phyloP scores from a whole-genome alignment of 1,139 yeast genomes.

The Pneumocystis carinii region DNA sequence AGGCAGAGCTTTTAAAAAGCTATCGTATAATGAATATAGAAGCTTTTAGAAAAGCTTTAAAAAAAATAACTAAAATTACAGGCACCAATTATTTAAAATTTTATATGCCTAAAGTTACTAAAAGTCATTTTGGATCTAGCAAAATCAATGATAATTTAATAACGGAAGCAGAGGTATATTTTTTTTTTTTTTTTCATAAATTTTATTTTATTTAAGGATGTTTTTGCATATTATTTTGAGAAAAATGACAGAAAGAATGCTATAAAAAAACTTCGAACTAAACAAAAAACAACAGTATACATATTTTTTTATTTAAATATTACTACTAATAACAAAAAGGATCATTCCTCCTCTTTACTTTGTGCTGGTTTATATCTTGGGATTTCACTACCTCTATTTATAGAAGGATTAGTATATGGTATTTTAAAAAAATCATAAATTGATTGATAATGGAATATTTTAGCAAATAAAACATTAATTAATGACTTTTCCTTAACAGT shows the following conservation, averaged over 20 bases:
- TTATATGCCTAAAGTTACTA: conserved; percentile 46
- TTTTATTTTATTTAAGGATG: conserved; percentile 23
- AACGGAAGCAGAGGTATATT: conserved; percentile 36
- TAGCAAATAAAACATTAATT: conserved; percentile 36
- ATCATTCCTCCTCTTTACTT: conserved; percentile 31
- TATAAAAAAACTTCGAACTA: conserved; percentile 1
- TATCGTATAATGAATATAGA: conserved; percentile 51
- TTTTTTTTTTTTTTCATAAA: background rate
- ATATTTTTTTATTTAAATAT: background rate
- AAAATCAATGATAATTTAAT: conserved; percentile 51
- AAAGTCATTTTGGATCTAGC: conserved; percentile 46
- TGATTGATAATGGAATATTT: background rate
- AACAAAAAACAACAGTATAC: background rate
- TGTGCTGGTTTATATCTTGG: conserved; percentile 50
- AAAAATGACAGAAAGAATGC: conserved; percentile 11
- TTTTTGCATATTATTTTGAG: conserved; percentile 54
- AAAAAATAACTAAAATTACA: conserved; percentile 73
- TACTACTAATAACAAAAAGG: conserved; percentile 28
- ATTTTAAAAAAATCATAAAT: conserved; percentile 24
- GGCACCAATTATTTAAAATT: conserved; percentile 33
- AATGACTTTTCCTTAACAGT: conserved; percentile 6
- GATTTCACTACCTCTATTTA: conserved; percentile 47
- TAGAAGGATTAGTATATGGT: conserved; percentile 39
- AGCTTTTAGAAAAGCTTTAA: conserved; percentile 75
- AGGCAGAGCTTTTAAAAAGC: background rate